Evolutionary conservation across 352 stramenopile species (phyloP).

Genomic region (Phytopythium vexans): DNA sequence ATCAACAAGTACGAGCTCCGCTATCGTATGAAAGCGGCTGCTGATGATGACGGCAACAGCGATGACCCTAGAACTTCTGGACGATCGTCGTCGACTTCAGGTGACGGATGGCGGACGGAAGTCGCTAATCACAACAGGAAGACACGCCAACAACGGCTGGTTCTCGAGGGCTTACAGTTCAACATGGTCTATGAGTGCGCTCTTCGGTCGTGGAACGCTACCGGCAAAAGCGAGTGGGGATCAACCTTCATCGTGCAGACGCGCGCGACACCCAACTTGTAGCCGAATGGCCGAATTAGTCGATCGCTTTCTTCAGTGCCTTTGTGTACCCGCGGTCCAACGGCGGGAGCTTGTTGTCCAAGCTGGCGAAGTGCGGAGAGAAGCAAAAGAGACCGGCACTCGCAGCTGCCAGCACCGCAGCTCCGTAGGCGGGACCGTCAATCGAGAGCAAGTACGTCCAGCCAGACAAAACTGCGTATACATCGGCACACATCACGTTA

Average conservation of each 20-base stretch:
- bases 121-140: slow-evolving; percentile 40
- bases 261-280: slow-evolving; percentile 23
- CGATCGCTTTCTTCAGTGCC: slow-evolving; percentile 27
- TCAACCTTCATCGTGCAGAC: slow-evolving; percentile 36
- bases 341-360: slow-evolving; percentile 20
- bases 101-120: slow-evolving; percentile 38
- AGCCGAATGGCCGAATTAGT: slow-evolving; percentile 18
- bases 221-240: slow-evolving; percentile 59
- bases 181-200: slow-evolving; percentile 50
- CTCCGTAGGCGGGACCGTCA: slow-evolving; percentile 65
- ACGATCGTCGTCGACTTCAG: slow-evolving; percentile 2
- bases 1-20: slow-evolving; percentile 75
- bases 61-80: no score
- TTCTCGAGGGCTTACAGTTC: slow-evolving; percentile 57
- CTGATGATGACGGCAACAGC: slow-evolving; percentile 2
- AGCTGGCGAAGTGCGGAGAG: slow-evolving; percentile 48
- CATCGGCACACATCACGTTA: background rate
- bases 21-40: slow-evolving; percentile 21
- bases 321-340: background rate
- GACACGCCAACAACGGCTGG: slow-evolving; percentile 23
- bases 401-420: slow-evolving; percentile 51
- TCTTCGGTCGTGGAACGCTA: slow-evolving; percentile 56
- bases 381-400: slow-evolving; percentile 67
- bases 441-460: slow-evolving; percentile 74
- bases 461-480: slow-evolving; percentile 61